Evolutionary conservation across 441 rosid genomes (phyloP), one percentile per base, ranked within the genome.

Genomic region (Pelargonium exstipulatum): DNA sequence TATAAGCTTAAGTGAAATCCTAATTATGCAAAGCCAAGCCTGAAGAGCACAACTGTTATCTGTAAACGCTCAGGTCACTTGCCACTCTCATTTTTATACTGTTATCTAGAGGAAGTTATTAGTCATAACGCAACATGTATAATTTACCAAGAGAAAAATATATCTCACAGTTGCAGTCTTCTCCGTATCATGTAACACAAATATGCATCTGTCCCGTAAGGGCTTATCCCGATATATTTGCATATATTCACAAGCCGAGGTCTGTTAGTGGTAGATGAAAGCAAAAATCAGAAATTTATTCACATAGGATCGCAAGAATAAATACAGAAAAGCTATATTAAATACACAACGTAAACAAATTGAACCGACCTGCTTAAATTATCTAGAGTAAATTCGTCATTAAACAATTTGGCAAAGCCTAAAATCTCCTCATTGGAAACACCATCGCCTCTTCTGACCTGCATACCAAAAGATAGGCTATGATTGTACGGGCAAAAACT

Each of bases 161-260:
- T 43, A 76, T 61, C 73, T 78, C 68, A 90, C 97, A 88, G 83
- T 83, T 73, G 86, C 29, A 90, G 92, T 76, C 95, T 85, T 77
- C 84, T 85, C 42, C 97, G 86, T 43, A 90, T 92, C 97, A 87
- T 87, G 71, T 76, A 90, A 9, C 91, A 85, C 76, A 90, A 83
- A 82, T 90, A 90, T n/a, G 90, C 80, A 87, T 90, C 95, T n/a
- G 97, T 87, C 77, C 97, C 97, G 74, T 46, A 90, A 24, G 92
- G 92, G 75, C 83, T 87, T 70, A 90, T 85, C 67, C 95, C 95
- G 91, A 90, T 90, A 71, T 87, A 88, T 75, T 87, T 88, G 82
- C 97, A 90, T 95, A 90, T 90, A 73, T 78, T 88, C 37, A 90
- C 86, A 76, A 90, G 77, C 45, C 97, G 87, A 70, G 97, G 83